Percentiles rank a stretch among this genome's conserved stretches.
phyloP scores from a whole-genome alignment of 805 yeast genomes.

The Priceomyces fermenticarens region DNA sequence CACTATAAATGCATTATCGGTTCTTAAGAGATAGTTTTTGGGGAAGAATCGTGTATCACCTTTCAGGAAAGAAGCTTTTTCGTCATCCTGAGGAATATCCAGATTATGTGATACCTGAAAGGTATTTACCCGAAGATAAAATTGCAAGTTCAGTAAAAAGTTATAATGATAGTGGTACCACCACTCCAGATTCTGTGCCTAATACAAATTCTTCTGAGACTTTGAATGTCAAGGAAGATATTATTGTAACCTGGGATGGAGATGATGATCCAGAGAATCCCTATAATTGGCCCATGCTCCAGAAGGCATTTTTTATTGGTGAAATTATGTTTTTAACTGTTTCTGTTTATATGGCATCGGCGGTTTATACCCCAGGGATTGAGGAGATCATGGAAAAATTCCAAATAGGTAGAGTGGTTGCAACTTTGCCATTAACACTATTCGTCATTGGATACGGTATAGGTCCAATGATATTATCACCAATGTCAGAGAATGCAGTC shows the following conservation, averaged over 20 bases:
- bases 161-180: background rate
- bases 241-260: slow-evolving; percentile 25
- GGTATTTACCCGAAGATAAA: slow-evolving; percentile 11
- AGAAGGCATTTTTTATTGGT: slow-evolving; percentile 30
- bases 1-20: slow-evolving; percentile 1
- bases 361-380: slow-evolving; percentile 50
- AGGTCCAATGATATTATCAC: slow-evolving; percentile 56
- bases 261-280: slow-evolving; percentile 51
- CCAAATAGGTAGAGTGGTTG: slow-evolving; percentile 38
- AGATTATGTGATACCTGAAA: slow-evolving; percentile 25
- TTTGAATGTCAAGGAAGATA: background rate
- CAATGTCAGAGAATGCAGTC: slow-evolving; percentile 48
- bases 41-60: slow-evolving; percentile 23
- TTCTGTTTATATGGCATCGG: slow-evolving; percentile 50
- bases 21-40: slow-evolving; percentile 22
- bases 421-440: slow-evolving; percentile 38
- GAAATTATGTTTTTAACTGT: slow-evolving; percentile 42
- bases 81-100: slow-evolving; percentile 22
- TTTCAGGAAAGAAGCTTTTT: slow-evolving; percentile 21
- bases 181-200: too few species aligned
- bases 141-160: background rate
- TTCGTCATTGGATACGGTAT: slow-evolving; percentile 59
- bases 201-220: background rate
- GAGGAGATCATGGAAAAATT: slow-evolving; percentile 41
- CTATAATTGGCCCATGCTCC: slow-evolving; percentile 44